Conservation (phyloP, 768 basidiomycete genomes). For the Leucogyrophana mollusca region DNA sequence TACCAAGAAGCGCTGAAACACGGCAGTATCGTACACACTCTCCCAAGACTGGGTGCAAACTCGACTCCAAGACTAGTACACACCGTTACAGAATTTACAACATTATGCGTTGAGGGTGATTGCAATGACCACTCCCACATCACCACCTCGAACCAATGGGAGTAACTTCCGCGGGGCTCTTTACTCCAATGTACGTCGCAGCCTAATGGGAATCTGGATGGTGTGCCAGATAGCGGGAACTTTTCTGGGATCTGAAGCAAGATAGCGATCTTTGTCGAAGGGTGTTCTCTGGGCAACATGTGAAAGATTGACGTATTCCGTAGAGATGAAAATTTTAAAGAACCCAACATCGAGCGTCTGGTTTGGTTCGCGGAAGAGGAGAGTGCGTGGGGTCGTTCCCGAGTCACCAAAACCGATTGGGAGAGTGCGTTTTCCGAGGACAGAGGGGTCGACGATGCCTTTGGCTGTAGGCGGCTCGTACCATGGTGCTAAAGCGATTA, state of each 20-base stretch:
- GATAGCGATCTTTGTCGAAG: conserved; percentile 15
- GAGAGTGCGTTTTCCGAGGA: conserved; percentile 4
- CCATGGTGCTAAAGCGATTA: too few species aligned
- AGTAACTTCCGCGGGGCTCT: too few species aligned
- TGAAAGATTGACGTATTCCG: conserved; percentile 31
- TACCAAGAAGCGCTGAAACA: too few species aligned
- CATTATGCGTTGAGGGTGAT: too few species aligned
- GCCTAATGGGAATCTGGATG: conserved; percentile 14
- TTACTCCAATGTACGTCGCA: too few species aligned
- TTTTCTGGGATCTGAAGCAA: neutral
- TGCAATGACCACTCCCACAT: too few species aligned
- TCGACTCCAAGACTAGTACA: too few species aligned
- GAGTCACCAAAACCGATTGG: conserved; percentile 42
- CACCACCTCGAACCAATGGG: too few species aligned
- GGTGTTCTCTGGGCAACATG: conserved; percentile 33
- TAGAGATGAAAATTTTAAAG: conserved; percentile 43
- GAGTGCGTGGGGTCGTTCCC: conserved; percentile 31
- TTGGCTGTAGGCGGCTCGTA: too few species aligned
- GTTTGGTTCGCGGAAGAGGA: conserved; percentile 25
- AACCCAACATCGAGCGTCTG: conserved; percentile 39
- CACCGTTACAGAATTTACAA: too few species aligned
- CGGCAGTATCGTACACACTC: too few species aligned
- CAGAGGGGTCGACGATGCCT: neutral
- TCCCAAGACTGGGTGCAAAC: too few species aligned
- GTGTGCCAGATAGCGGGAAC: conserved; percentile 16